Conservation (phyloP, 2,329 filamentous ascomycete species). For the Beauveria bassiana region DNA sequence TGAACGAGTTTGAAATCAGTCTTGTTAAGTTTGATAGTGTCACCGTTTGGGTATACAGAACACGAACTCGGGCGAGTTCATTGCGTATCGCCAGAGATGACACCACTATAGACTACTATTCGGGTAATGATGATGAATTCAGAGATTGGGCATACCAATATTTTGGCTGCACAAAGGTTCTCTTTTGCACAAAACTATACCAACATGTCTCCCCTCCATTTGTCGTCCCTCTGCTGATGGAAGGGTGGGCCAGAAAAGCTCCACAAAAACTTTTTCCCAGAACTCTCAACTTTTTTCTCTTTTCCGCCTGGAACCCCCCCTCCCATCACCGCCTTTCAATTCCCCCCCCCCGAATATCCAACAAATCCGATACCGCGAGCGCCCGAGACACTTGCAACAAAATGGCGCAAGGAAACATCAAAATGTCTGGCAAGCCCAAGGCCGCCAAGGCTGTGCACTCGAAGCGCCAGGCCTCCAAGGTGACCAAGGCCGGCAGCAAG, state of each 20-base stretch:
- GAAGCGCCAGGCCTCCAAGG: slow-evolving; percentile 36
- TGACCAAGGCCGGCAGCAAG: slow-evolving; percentile 38
- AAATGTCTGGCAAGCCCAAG: slow-evolving; percentile 36
- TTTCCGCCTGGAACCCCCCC: background rate
- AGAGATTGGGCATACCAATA: too few relatives aligned
- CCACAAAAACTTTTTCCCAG: background rate
- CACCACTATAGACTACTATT: background rate
- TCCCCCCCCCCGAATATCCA: too few relatives aligned
- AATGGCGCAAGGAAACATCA: slow-evolving; percentile 50
- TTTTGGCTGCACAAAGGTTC: too few relatives aligned
- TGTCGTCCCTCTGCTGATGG: background rate
- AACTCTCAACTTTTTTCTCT: background rate
- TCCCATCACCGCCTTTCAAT: background rate
- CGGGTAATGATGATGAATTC: background rate
- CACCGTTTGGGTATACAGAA: background rate
- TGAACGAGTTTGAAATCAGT: background rate
- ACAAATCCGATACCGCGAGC: background rate
- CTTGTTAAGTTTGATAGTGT: background rate
- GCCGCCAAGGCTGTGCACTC: slow-evolving; percentile 33
- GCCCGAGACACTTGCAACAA: background rate
- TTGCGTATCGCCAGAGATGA: background rate
- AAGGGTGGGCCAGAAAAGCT: background rate
- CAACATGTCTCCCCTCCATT: too few relatives aligned
- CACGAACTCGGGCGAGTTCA: background rate
- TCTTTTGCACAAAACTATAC: too few relatives aligned